phyloP scores from a whole-genome alignment of 2,329 filamentous ascomycete genomes.

The Bipolaris sorokiniana region DNA sequence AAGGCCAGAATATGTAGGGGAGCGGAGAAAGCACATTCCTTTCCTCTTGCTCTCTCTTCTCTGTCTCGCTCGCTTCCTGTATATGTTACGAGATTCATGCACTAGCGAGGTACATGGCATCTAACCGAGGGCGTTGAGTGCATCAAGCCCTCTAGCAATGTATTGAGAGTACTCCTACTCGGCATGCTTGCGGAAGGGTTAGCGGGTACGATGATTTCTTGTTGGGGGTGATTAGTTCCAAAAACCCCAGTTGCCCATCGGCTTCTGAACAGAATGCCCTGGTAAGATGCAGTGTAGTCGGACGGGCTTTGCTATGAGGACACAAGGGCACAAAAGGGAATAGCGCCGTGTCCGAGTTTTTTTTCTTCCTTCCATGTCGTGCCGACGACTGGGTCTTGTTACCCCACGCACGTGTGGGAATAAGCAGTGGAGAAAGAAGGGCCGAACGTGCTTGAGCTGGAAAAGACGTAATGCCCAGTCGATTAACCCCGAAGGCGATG shows the following conservation, averaged over 20 bases:
- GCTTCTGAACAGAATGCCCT: neutral
- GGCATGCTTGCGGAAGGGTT: too few relatives aligned
- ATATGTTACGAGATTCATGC: too few relatives aligned
- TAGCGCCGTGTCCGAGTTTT: neutral
- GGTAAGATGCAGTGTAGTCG: neutral
- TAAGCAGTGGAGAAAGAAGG: neutral
- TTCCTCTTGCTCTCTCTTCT: too few relatives aligned
- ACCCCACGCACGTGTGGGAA: slow-evolving; percentile 2
- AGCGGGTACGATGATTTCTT: neutral
- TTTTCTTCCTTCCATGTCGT: neutral
- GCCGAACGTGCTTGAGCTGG: neutral
- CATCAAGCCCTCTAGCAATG: too few relatives aligned
- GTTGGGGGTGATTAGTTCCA: neutral
- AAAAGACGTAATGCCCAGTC: slow-evolving; percentile 1
- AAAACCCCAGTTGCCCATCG: neutral
- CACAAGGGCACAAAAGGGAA: neutral
- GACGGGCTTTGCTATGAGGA: neutral
- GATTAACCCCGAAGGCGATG: neutral
- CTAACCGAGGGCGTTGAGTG: too few relatives aligned
- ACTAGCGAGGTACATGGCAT: too few relatives aligned
- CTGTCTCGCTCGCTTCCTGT: too few relatives aligned
- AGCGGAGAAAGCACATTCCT: too few relatives aligned
- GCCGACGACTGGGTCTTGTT: neutral
- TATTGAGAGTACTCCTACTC: too few relatives aligned
- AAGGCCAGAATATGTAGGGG: too few relatives aligned